Conservation (phyloP, 164 flowering plant genomes). For the Piper betle region DNA sequence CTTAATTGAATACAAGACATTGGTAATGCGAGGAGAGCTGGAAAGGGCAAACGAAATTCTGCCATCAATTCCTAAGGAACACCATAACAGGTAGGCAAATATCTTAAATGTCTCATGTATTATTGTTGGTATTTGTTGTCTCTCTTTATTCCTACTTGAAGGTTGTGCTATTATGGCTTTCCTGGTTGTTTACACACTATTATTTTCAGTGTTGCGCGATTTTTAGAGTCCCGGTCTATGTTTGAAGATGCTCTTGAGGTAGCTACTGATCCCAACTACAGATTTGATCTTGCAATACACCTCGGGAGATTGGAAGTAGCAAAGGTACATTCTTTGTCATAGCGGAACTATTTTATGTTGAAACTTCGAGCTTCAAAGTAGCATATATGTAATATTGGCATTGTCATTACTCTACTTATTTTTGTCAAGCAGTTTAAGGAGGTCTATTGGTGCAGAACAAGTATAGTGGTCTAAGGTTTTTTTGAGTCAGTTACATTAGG, state of each 20-base stretch:
- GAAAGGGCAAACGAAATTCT: slow-evolving; percentile 76
- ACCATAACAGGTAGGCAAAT: slow-evolving; percentile 67
- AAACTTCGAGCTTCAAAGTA: too few species aligned
- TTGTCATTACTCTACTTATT: not conserved
- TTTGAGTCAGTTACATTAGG: too few species aligned
- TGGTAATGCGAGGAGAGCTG: slow-evolving; percentile 94
- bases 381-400: not conserved
- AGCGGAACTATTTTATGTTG: not conserved
- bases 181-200: not conserved
- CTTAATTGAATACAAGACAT: slow-evolving; percentile 96
- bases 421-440: too few species aligned
- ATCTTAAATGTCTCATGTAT: not conserved
- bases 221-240: slow-evolving; percentile 97
- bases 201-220: slow-evolving; percentile 64
- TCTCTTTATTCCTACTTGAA: not conserved
- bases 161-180: not conserved
- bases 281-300: slow-evolving; percentile 91
- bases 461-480: too few species aligned
- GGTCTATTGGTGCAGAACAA: too few species aligned
- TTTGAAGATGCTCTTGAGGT: slow-evolving; percentile 91
- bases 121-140: not conserved
- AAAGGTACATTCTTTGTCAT: slow-evolving; percentile 29
- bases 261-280: slow-evolving; percentile 93
- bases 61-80: slow-evolving; percentile 89
- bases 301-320: slow-evolving; percentile 84